phyloP scores from a whole-genome alignment of 257 asterid genomes.

The Paulownia fortunei region DNA sequence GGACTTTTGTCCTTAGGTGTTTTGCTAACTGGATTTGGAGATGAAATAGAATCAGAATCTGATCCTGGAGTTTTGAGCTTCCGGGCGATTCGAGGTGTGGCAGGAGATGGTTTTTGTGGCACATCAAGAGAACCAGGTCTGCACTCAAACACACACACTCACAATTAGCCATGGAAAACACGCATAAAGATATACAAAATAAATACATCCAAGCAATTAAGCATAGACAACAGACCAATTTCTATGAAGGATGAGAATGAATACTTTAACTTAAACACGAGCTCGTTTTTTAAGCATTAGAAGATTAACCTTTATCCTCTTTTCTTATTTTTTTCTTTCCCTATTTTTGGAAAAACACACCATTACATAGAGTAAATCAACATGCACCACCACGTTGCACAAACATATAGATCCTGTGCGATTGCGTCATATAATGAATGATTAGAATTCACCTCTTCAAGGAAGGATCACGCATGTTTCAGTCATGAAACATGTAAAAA shows the following conservation, averaged over 20 bases:
- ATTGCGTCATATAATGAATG: neutral
- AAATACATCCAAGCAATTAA: neutral
- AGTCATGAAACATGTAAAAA: neutral
- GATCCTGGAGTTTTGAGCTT: slow-evolving; percentile 57
- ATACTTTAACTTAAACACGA: too few species aligned
- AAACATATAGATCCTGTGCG: neutral
- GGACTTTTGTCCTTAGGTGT: slow-evolving; percentile 66
- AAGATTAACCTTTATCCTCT: neutral
- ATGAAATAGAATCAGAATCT: slow-evolving; percentile 48
- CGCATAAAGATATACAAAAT: neutral
- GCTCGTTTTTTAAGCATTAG: neutral
- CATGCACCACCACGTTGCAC: too few species aligned
- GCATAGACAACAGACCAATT: too few species aligned
- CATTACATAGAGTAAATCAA: neutral
- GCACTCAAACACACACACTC: slow-evolving; percentile 16
- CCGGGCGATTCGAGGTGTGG: slow-evolving; percentile 49
- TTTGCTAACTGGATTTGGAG: slow-evolving; percentile 57
- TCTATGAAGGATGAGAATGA: too few species aligned
- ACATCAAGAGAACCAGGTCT: slow-evolving; percentile 54
- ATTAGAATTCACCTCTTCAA: neutral
- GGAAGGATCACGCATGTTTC: neutral
- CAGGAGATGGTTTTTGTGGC: slow-evolving; percentile 50
- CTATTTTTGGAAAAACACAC: neutral
- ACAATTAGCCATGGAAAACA: neutral
- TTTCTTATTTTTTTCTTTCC: too few species aligned